Percentiles rank a stretch among this genome's conserved stretches.
Evolutionary conservation across 1,139 yeast species (phyloP).

Genomic region (Candida sp.): DNA sequence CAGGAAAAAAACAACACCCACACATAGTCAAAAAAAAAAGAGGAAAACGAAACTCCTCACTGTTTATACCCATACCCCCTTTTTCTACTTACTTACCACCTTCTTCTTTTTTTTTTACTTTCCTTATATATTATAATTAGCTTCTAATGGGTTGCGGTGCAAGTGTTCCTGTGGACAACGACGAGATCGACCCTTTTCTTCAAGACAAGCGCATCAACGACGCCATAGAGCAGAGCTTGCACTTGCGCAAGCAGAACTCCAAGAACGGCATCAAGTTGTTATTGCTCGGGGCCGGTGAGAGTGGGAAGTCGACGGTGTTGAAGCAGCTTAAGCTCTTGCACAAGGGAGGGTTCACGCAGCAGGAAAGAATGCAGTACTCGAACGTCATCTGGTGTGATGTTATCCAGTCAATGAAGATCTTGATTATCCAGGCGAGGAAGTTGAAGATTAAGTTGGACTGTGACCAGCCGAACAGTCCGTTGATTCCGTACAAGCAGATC

Average conservation of each 20-base stretch:
- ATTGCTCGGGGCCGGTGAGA: constrained; percentile 92
- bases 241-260: constrained; percentile 53
- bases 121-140: neutral
- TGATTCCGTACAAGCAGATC: constrained; percentile 50
- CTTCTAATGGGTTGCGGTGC: constrained; percentile 65
- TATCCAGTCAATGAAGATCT: constrained; percentile 83
- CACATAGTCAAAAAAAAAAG: neutral
- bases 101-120: neutral
- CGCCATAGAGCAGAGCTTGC: constrained; percentile 69
- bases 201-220: constrained; percentile 59
- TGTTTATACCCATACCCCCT: neutral
- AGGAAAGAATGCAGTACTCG: constrained; percentile 80
- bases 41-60: neutral
- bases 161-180: constrained; percentile 52
- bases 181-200: constrained; percentile 54
- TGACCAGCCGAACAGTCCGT: constrained; percentile 53
- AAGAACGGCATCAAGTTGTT: constrained; percentile 63
- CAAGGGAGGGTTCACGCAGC: constrained; percentile 81
- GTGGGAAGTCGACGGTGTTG: constrained; percentile 93
- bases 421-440: constrained; percentile 74
- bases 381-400: constrained; percentile 97
- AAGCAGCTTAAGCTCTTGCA: constrained; percentile 90
- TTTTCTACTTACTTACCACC: too few species aligned
- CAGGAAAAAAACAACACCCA: neutral
- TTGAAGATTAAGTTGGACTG: constrained; percentile 64